Percentiles rank a stretch among this genome's conserved stretches.
Evolutionary conservation across 31 red algal genomes (phyloP).

Genomic region (Endocladia muricata): DNA sequence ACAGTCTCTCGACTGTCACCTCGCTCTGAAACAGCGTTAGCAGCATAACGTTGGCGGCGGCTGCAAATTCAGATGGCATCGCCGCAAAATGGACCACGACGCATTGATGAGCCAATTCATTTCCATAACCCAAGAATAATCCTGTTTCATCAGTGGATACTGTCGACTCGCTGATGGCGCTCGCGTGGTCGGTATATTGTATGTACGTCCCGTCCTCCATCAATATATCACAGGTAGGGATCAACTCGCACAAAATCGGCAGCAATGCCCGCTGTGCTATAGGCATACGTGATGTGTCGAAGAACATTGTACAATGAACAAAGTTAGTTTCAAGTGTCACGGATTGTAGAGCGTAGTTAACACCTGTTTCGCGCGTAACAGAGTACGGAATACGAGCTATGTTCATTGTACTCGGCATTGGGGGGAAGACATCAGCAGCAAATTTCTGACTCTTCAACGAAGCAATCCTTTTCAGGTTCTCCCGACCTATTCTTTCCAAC

Average conservation of each 20-base stretch:
- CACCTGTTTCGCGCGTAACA: not conserved
- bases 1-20: conserved; percentile 50
- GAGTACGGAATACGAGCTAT: conserved; percentile 49
- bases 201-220: conserved; percentile 40
- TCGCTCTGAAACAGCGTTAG: conserved; percentile 38
- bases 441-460: conserved; percentile 19
- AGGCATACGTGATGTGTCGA: conserved; percentile 35
- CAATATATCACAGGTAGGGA: conserved; percentile 41
- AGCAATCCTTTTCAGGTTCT: conserved; percentile 10
- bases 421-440: conserved; percentile 29
- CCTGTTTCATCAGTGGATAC: conserved; percentile 22
- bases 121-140: conserved; percentile 21
- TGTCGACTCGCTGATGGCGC: conserved; percentile 15
- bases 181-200: conserved; percentile 41
- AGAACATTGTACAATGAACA: conserved; percentile 36
- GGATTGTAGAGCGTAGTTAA: conserved; percentile 25
- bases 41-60: conserved; percentile 28
- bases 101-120: conserved; percentile 36
- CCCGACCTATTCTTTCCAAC: conserved; percentile 9
- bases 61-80: conserved; percentile 32
- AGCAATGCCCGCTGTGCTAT: conserved; percentile 23
- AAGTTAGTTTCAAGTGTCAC: conserved; percentile 61
- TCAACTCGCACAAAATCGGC: conserved; percentile 47
- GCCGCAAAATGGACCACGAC: conserved; percentile 36
- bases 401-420: conserved; percentile 44